Evolutionary conservation across 1,139 yeast genomes (phyloP), one percentile per base, ranked within the genome.

Genomic region (Geotrichum europaeum): DNA sequence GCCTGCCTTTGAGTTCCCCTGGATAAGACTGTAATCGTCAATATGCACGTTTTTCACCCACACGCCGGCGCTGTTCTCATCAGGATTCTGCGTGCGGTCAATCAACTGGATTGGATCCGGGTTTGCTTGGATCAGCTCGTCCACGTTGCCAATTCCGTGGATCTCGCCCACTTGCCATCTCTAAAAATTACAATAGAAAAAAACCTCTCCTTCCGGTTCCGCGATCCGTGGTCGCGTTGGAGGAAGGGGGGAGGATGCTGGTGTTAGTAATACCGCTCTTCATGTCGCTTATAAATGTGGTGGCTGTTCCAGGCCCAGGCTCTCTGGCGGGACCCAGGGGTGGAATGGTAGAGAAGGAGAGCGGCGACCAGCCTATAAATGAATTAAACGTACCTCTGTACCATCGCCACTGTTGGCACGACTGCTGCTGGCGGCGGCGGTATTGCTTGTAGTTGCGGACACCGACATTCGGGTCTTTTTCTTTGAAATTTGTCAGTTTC

Each of bases 41-140:
- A 79, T 70, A 25, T 70, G 70, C 1, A 77, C 79, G 40, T 73
- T 70, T 2, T 66, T 63, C 0, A 78, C 81, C 81, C 81, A 78
- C 13, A 69, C 61, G 20, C 56, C 53, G 53, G 57, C 51, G 47
- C 65, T 53, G 60, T 60, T 50, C 18, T 51, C 49, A 22, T 36
- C 50, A 1, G 61, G 58, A 28, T 40, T 22, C 15, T 20, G 49
- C 2, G 55, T 56, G 34, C 50, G 50, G 52, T 59, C 62, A 24
- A 59, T 59, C 18, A 59, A 49, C 34, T 56, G 59, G 40, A 59
- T 59, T 1, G 62, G 62, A 25, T 52, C 53, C 4, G 62, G 62
- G 28, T 47, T 50, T 2, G 56, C 53, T n/a, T n/a, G 45, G 2
- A 18, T 34, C 7, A 59, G 50, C 12, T 45, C 53, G 24, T 59